Evolutionary conservation across 78 protist genomes (phyloP).

Genomic region (Ministeria vibrans): DNA sequence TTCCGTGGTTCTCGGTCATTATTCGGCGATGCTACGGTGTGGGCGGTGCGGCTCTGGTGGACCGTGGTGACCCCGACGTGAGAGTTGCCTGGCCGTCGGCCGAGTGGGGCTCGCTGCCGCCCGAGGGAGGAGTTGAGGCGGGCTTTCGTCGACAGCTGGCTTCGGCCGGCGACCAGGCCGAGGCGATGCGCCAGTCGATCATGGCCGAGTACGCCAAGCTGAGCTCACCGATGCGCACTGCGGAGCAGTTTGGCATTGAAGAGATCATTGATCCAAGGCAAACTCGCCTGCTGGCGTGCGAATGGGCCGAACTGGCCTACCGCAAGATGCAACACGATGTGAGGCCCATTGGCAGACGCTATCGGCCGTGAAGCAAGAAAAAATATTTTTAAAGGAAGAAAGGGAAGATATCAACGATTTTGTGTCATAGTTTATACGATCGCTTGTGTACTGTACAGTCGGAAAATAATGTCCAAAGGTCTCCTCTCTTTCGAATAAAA

Average conservation of each 20-base stretch:
- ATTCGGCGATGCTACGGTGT: constrained; percentile 4
- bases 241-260: not conserved
- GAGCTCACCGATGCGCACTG: not conserved
- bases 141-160: not conserved
- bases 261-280: constrained; percentile 3
- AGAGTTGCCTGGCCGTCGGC: constrained; percentile 16
- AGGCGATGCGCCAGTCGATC: not conserved
- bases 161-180: not conserved
- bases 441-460: no score
- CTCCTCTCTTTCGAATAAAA: no score
- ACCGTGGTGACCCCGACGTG: not conserved
- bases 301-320: constrained; percentile 1
- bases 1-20: not conserved
- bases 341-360: no score
- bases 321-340: no score
- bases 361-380: no score
- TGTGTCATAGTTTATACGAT: no score
- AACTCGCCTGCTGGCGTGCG: constrained; percentile 4
- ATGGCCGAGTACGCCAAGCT: not conserved
- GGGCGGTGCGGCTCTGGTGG: constrained; percentile 5
- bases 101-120: constrained; percentile 19
- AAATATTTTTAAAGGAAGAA: no score
- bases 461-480: no score
- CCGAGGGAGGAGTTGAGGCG: constrained; percentile 11
- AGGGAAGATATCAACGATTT: no score